Base-by-base conservation (phyloP, 2,329 filamentous ascomycete species). In the Colletotrichum truncatum region DNA sequence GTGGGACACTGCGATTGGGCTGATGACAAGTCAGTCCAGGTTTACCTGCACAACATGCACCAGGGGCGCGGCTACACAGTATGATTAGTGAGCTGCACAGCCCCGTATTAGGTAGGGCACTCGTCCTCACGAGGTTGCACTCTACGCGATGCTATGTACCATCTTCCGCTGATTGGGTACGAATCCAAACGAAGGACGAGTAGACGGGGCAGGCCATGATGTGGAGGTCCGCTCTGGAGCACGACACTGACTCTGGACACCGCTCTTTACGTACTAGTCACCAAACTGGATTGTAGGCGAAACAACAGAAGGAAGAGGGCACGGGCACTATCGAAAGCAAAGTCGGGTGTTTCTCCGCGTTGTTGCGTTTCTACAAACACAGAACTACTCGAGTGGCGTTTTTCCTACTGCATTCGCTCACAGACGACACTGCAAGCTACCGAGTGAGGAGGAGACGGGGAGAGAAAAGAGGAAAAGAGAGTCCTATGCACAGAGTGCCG, bases 181-280 rank as follows among this genome's bases (percentile, higher is more conserved):
- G 39, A 43, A 58, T 39, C 39, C 25, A n/a, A 12, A 48, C 28
- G 28, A 36, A 26, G n/a, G 18, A 39, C 34, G 18, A 39, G 34
- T 39, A 26, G 18, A 54, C 32, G 39, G 32, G 26, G 36, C 46
- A 52, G 18, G 34, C 21, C 30, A 39, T 7, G 62, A 53, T 41
- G 32, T 48, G 25, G 55, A 64, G 48, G 61, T 64, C 61, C 55
- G 56, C 61, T 61, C 48, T 34, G 43, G 45, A 38, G 43, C 38
- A 57, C 43, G 36, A 38, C 36, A 38, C 34, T 64, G 60, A 58
- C 36, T 57, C 43, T 58, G 38, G 62, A 61, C 62, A 64, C 62
- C 62, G 62, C 56, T 61, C 48, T 61, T 62, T 54, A n/a, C 26
- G 16, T 34, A 16, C 52, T 26, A 34, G 25, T 41, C n/a, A 28